Percentiles rank a stretch among this genome's conserved stretches.
phyloP scores from a whole-genome alignment of 805 yeast species.

The Cyberlindnera sargentensis region DNA sequence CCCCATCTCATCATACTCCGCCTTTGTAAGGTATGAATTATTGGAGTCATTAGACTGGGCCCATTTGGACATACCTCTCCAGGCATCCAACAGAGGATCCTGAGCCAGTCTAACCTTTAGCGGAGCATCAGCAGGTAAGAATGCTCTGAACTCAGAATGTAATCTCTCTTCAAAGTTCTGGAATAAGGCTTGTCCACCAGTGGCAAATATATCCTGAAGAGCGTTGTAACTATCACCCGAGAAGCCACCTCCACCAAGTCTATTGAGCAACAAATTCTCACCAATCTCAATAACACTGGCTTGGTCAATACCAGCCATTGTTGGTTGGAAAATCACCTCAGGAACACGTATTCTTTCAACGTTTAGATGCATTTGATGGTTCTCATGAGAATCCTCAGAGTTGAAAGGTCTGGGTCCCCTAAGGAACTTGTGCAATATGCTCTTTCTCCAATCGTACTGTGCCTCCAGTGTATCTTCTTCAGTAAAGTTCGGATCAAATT shows the following conservation, averaged over 20 bases:
- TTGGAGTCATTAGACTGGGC: conserved; percentile 40
- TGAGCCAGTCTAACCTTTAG: conserved; percentile 55
- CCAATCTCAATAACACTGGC: conserved; percentile 84
- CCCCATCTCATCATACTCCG: conserved; percentile 85
- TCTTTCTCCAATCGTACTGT: conserved; percentile 78
- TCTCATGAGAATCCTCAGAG: conserved; percentile 74
- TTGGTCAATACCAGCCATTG: conserved; percentile 91
- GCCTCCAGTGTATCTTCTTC: conserved; percentile 79
- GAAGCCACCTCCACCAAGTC: conserved; percentile 50
- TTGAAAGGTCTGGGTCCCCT: conserved; percentile 89
- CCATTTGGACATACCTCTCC: conserved; percentile 94
- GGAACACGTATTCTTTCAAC: conserved; percentile 90
- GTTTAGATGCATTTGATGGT: conserved; percentile 86
- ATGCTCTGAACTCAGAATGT: conserved; percentile 56
- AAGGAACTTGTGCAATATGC: conserved; percentile 71
- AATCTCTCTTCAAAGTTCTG: conserved; percentile 64
- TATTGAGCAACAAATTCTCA: conserved; percentile 54
- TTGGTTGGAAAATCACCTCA: conserved; percentile 87
- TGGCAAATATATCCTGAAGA: conserved; percentile 63
- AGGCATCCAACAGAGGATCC: conserved; percentile 73
- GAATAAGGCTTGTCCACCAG: conserved; percentile 78
- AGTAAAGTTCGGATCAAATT: conserved; percentile 79
- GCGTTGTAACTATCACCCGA: conserved; percentile 47
- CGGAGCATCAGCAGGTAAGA: conserved; percentile 62
- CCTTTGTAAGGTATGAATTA: conserved; percentile 47